These are phyloP conservation scores for Chrysoporthe austroafricana DNA, from an alignment of 2,329 filamentous ascomycete species.

Conservation along the genomic window DNA sequence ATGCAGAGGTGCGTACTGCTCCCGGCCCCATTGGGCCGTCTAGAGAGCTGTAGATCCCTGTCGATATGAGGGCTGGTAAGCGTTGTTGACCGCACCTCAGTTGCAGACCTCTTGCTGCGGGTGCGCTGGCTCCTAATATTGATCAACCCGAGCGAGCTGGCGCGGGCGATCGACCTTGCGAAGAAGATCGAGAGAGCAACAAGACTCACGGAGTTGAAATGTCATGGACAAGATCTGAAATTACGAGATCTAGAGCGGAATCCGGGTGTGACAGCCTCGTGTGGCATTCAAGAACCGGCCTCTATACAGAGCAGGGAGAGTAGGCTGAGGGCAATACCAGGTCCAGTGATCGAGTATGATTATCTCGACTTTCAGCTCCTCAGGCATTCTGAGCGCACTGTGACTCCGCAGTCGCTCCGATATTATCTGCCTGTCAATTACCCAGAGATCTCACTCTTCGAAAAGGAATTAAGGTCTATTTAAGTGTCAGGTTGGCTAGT, in stretches of 20 bases:
- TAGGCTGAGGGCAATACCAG: too few relatives aligned
- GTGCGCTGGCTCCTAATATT: not conserved
- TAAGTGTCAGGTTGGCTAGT: not conserved
- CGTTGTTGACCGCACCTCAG: not conserved
- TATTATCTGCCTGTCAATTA: too few relatives aligned
- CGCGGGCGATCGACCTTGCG: not conserved
- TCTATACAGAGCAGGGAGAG: too few relatives aligned
- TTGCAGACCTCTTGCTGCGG: not conserved
- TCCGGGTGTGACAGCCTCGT: too few relatives aligned
- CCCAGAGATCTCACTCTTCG: not conserved
- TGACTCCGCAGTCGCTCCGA: too few relatives aligned
- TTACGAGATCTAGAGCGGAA: too few relatives aligned
- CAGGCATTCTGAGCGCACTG: too few relatives aligned
- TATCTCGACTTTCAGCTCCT: too few relatives aligned
- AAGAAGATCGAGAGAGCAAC: not conserved
- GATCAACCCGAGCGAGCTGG: not conserved
- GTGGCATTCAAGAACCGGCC: too few relatives aligned
- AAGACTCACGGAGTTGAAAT: not conserved
- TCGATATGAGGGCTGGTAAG: not conserved
- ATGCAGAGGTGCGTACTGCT: not conserved
- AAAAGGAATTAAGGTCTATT: constrained; percentile 22
- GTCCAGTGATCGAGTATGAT: too few relatives aligned
- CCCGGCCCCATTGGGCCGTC: not conserved
- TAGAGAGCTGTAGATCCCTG: not conserved
- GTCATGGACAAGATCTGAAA: too few relatives aligned